Base-by-base conservation (phyloP, 768 basidiomycete species). In the Russula lepida region DNA sequence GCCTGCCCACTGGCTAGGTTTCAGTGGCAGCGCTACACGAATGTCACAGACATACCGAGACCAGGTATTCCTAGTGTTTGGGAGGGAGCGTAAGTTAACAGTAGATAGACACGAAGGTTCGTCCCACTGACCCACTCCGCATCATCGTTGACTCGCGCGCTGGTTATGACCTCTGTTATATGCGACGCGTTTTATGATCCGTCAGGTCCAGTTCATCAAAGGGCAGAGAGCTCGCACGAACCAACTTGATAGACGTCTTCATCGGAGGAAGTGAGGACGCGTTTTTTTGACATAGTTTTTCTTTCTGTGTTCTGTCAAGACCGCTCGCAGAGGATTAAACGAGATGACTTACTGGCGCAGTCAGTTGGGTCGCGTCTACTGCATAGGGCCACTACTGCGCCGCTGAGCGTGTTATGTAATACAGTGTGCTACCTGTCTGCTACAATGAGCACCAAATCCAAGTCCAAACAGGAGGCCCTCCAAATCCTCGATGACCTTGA, bases 401-500 rank as follows among this genome's bases (percentile, higher is more conserved):
- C 50, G 13, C 23, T 13, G 23, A 3, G 6, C 8, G 13, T n/a
- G 13, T 52, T 52, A 33, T 35, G 32, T 52, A 52, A 23, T 52
- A 15, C 50, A 52, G 32, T 23, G 21, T 33, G 11, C 27, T 17
- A 17, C 13, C 12, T 30, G 9, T n/a, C 3, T 4, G 7, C 32
- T 51, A 32, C 54, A 4, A 79, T 78, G 75, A 35, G 75, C 35
- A 69, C 71, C 30, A 81, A 79, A 71, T 74, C 84, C 50, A 90
- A 88, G 74, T 85, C 87, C 30, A 91, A 89, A 62, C 81, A 89
- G 69, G 95, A 98, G 72, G 95, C 92, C 23, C 84, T 94, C 23
- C 88, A 86, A 69, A 86, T 98, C 74, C 86, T 98, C 48, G 92
- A 97, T 69, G 93, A 95, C 70, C 88, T 98, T 52, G 95, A 98